Base-by-base conservation (phyloP, 805 yeast genomes). In the Henningerozyma blattae region DNA sequence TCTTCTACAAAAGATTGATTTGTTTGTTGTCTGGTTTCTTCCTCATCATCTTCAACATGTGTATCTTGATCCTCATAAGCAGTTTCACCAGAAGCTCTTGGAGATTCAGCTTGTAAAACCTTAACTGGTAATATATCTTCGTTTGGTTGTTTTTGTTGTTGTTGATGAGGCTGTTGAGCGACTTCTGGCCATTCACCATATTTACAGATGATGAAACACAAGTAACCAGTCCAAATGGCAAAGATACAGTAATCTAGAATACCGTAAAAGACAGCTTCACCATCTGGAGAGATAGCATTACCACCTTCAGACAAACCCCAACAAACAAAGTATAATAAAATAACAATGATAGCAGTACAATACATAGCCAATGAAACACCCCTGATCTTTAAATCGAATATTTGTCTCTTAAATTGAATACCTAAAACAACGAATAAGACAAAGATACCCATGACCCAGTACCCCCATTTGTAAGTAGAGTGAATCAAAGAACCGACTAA, bases 181-280 rank as follows among this genome's bases (percentile, higher is more conserved):
- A 24, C 27, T 24, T 24, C 27, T 10, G 27, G 27, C 27, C 27
- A 24, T 24, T 24, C 27, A 24, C 27, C 27, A n/a, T 24, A 24
- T 24, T n/a, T 24, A 6, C 27, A 24, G n/a, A 24, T 24, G n/a
- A 24, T 24, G 14, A 24, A 24, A n/a, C 10, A 13, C 5, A 24
- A n/a, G n/a, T 24, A 24, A 24, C 27, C 27, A n/a, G 27, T 24
- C 27, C 27, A 24, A 24, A 24, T 24, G 7, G n/a, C 7, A 24
- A 68, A 70, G 36, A 59, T 52, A 29, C 67, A 43, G 31, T 68
- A 41, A 54, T 74, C 81, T 40, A 74, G 53, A 38, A 73, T 56
- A 59, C 80, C 80, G 47, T 69, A 71, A 57, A 72, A 74, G 17
- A 67, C 72, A 29, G 70, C 67, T 47, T 70, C 78, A 22, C 75